Evolutionary conservation across 148 eudicot genomes (phyloP).

Genomic region (Fagopyrum homotropicum): DNA sequence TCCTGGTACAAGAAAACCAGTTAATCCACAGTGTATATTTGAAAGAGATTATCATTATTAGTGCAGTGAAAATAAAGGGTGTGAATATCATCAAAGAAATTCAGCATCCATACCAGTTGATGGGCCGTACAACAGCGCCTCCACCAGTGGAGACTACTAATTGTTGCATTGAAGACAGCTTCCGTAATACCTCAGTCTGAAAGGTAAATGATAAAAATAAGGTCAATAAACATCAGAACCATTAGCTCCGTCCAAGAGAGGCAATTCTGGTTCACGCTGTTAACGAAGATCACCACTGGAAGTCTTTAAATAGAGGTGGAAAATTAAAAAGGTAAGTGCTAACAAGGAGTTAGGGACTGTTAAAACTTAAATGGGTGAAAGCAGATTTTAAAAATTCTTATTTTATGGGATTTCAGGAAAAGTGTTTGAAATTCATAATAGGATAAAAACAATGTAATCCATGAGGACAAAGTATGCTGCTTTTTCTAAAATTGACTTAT

Average conservation of each 20-base stretch:
- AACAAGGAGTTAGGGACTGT: neutral
- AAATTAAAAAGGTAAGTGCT: neutral
- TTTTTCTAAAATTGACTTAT: neutral
- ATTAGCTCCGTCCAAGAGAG: neutral
- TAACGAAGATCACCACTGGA: neutral
- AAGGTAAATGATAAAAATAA: slow-evolving; percentile 7
- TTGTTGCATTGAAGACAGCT: slow-evolving; percentile 50
- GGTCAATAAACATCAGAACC: slow-evolving; percentile 7
- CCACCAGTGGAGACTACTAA: slow-evolving; percentile 93
- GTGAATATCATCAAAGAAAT: neutral
- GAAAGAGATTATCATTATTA: neutral
- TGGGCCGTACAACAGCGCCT: slow-evolving; percentile 85
- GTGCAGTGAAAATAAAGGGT: neutral
- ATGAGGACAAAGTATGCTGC: neutral
- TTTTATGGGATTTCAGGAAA: neutral
- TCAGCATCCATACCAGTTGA: slow-evolving; percentile 56
- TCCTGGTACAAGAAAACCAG: slow-evolving; percentile 37
- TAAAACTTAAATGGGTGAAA: neutral
- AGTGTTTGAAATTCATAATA: neutral
- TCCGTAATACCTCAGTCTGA: slow-evolving; percentile 72
- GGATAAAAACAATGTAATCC: neutral
- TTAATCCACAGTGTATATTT: neutral
- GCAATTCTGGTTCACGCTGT: neutral
- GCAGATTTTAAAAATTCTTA: neutral
- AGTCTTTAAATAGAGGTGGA: neutral